Conservation (phyloP, 2,329 filamentous ascomycete genomes). For the Bipolaris victoriae region DNA sequence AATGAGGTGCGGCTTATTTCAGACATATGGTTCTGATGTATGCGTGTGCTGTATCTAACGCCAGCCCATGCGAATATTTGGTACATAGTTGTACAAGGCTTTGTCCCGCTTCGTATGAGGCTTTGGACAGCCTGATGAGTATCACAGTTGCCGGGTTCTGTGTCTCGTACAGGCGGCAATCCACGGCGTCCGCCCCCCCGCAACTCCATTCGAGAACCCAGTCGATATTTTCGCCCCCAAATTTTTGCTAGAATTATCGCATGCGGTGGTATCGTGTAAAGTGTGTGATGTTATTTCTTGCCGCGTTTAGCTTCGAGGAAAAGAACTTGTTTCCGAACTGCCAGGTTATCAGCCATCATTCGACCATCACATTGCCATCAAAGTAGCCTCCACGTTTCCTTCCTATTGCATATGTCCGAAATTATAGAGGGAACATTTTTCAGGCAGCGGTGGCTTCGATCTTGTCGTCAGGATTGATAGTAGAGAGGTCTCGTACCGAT, state of each 20-base stretch:
- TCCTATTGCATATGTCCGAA: too few species aligned
- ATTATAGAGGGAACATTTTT: too few species aligned
- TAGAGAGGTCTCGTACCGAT: conserved; percentile 68
- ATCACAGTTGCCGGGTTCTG: not conserved
- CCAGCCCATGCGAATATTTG: conserved; percentile 36
- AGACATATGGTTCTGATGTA: not conserved
- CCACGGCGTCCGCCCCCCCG: not conserved
- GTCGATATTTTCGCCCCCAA: too few species aligned
- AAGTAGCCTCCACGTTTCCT: not conserved
- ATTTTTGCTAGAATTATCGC: not conserved
- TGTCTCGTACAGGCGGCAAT: not conserved
- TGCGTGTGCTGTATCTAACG: conserved; percentile 27
- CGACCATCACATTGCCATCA: not conserved
- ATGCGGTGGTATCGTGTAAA: not conserved
- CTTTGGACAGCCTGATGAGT: not conserved
- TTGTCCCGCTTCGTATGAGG: not conserved
- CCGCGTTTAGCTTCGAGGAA: conserved; percentile 93
- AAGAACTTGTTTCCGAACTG: conserved; percentile 92
- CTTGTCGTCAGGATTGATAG: not conserved
- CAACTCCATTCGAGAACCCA: not conserved
- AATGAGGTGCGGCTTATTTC: not conserved
- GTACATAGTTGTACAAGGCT: conserved; percentile 33
- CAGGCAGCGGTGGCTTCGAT: not conserved
- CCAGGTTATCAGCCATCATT: conserved; percentile 23
- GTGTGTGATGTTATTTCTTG: conserved; percentile 52